Percentiles rank a stretch among this genome's conserved stretches.
These are phyloP conservation scores for Lathyrus oleraceus DNA, from an alignment of 306 rosid species.

Conservation along the genomic window DNA sequence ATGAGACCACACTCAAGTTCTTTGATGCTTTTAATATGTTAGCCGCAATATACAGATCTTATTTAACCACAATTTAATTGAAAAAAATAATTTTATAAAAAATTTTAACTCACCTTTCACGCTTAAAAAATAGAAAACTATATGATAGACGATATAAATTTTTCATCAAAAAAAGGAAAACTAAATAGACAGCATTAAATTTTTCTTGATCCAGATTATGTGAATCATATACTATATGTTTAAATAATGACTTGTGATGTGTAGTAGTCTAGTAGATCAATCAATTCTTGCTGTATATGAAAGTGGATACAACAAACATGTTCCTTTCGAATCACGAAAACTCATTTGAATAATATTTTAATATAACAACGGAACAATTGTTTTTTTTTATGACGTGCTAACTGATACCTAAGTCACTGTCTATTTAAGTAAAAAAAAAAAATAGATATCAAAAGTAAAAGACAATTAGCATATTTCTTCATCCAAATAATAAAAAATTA, in stretches of 20 bases:
- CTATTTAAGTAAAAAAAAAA: not conserved
- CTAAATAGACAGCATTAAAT: not conserved
- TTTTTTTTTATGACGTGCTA: slow-evolving; percentile 33
- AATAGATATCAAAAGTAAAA: not conserved
- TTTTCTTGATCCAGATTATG: not conserved
- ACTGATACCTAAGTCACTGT: slow-evolving; percentile 13
- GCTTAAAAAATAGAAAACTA: not conserved
- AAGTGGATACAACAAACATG: slow-evolving; percentile 15
- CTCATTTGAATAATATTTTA: slow-evolving; percentile 20
- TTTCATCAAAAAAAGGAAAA: not conserved
- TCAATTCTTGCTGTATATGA: not conserved
- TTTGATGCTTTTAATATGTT: too few species aligned
- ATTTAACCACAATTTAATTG: too few species aligned
- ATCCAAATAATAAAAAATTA: not conserved
- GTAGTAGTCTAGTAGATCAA: too few species aligned
- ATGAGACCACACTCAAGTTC: too few species aligned
- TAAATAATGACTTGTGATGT: not conserved
- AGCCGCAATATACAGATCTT: too few species aligned
- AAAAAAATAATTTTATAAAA: too few species aligned
- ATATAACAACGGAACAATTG: not conserved
- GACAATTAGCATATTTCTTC: slow-evolving; percentile 12
- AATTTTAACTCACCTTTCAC: too few species aligned
- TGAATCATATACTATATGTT: not conserved
- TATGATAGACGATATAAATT: not conserved
- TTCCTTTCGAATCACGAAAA: slow-evolving; percentile 42